Evolutionary conservation across 805 yeast species (phyloP), one percentile per base, ranked within the genome.

Genomic region (Ogataea philodendri): DNA sequence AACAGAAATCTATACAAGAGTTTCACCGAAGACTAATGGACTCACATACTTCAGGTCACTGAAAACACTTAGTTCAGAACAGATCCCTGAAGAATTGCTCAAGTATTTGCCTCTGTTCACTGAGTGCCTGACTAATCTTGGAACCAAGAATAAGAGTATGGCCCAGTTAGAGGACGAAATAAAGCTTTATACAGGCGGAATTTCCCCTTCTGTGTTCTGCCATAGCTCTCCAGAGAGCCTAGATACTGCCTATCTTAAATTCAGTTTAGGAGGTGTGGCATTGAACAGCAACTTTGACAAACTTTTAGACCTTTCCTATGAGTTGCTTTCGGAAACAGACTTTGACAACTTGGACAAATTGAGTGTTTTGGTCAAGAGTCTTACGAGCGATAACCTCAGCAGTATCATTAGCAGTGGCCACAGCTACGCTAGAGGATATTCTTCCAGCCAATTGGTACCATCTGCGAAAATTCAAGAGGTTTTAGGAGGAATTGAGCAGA

Each of bases 361-460:
- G 40, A 68, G 76, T 39, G 76, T 84, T 1, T 66, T 93, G 52
- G 76, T 93, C 26, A 83, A 83, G 51, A 74, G 81, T 25, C 59
- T 82, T 51, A 82, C 84, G 0, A 79, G 88, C 21, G 89, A 86
- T 49, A 84, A 85, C 52, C 66, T 86, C 39, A 80, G 89, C 51
- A 67, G 74, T 5, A 77, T 93, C 33, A 89, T 96, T 7, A 93
- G 89, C 39, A 68, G 83, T 37, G 98, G 98, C 1, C 97, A 93
- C 55, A 65, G 81, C 2, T 89, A 74, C 60, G 96, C 97, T 3
- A 72, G 78, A 47, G 67, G 78, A 5, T 74, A 66, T 49, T 80
- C 95, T 2, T 67, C 76, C 15, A 72, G 95, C 0, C 70, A 74
- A 18, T 59, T 87, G 3, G 77, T 87, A 2, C 63, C 73, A 1